These are phyloP conservation scores for Hyphodiscus hymeniophilus DNA, from an alignment of 495 filamentous ascomycete genomes.

Conservation along the genomic window DNA sequence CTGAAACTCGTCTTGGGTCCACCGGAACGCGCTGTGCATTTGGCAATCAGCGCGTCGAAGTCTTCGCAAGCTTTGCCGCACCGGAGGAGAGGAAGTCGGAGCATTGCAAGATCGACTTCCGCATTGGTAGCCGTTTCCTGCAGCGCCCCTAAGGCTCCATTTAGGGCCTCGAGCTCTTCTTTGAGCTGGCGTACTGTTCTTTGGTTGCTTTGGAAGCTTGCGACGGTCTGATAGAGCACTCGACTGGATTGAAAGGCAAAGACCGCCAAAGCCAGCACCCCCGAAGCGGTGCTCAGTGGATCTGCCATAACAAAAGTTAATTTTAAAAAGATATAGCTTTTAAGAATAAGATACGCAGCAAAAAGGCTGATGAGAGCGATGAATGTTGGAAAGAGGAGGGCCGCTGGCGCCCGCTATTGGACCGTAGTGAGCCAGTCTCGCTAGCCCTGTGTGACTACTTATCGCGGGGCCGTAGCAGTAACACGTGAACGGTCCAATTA, in stretches of 20 bases:
- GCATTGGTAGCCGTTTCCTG: conserved; percentile 18
- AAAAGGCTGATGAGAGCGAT: no score
- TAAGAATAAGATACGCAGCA: background rate
- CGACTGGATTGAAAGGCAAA: conserved; percentile 37
- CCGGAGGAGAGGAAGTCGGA: conserved; percentile 24
- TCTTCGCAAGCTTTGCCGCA: conserved; percentile 28
- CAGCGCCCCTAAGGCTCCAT: conserved; percentile 29
- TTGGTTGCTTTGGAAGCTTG: conserved; percentile 32
- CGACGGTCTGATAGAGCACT: conserved; percentile 29
- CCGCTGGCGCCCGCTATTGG: no score
- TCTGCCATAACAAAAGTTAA: conserved; percentile 18
- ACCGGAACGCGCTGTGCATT: conserved; percentile 20
- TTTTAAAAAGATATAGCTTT: background rate
- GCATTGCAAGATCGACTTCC: conserved; percentile 14
- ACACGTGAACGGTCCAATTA: no score
- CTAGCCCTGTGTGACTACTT: no score
- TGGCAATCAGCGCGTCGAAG: conserved; percentile 22
- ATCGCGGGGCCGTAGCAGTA: no score
- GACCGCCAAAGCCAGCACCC: conserved; percentile 9
- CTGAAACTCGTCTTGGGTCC: conserved; percentile 24
- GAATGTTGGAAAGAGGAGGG: no score
- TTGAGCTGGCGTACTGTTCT: conserved; percentile 33
- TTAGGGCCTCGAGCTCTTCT: conserved; percentile 32
- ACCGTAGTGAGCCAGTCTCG: no score
- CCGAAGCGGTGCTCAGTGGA: conserved; percentile 16